Evolutionary conservation across 2,329 filamentous ascomycete species (phyloP).

Genomic region (Colletotrichum sp.): DNA sequence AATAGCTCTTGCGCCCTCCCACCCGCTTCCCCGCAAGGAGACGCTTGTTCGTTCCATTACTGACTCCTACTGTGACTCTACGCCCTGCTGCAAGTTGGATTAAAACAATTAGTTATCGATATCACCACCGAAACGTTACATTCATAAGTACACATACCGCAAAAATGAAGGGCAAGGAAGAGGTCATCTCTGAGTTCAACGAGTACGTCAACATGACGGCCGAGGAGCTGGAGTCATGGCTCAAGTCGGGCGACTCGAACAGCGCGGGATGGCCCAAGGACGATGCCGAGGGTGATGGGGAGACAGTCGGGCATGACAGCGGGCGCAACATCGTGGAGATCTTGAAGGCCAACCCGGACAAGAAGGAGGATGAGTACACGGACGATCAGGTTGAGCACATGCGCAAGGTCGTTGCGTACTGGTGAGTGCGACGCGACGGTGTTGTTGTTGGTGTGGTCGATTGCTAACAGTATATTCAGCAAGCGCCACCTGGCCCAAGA

Average conservation of each 20-base stretch:
- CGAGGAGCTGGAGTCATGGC: constrained; percentile 65
- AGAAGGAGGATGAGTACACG: constrained; percentile 60
- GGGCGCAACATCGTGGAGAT: constrained; percentile 69
- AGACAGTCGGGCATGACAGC: constrained; percentile 68
- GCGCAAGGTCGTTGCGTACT: constrained; percentile 68
- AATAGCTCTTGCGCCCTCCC: constrained; percentile 5
- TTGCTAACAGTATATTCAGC: constrained; percentile 24
- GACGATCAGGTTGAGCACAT: constrained; percentile 62
- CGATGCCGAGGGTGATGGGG: constrained; percentile 56
- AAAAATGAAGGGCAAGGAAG: constrained; percentile 29
- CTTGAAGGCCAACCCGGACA: constrained; percentile 64
- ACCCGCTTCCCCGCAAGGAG: neutral
- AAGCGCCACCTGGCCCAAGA: constrained; percentile 73
- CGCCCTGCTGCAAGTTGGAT: neutral
- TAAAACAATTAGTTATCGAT: neutral
- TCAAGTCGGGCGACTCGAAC: constrained; percentile 61
- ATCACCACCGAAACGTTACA: neutral
- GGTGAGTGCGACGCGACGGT: constrained; percentile 32
- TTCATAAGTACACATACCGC: neutral
- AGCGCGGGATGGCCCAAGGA: constrained; percentile 66
- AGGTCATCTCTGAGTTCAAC: constrained; percentile 63
- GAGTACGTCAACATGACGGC: constrained; percentile 70
- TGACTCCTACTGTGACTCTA: neutral
- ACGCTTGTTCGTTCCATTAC: neutral
- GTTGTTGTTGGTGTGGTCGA: neutral